These are phyloP conservation scores for Suillus decipiens DNA, from an alignment of 768 basidiomycete species.

Conservation along the genomic window DNA sequence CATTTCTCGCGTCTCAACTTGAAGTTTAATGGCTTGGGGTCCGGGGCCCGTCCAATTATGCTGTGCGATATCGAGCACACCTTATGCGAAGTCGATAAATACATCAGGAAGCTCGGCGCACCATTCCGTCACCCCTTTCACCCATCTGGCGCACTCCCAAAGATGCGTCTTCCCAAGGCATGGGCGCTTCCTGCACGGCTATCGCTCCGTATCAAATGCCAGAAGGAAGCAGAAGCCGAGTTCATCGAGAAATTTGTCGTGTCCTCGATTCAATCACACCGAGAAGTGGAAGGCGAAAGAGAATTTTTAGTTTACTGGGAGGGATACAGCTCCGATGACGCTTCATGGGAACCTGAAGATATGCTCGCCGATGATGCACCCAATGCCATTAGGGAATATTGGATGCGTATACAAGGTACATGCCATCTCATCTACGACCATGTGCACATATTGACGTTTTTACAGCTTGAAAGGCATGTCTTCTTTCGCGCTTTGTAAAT, in stretches of 20 bases:
- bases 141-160: constrained; percentile 27
- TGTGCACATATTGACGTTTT: background rate
- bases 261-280: constrained; percentile 39
- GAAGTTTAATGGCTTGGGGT: constrained; percentile 52
- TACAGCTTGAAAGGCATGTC: background rate
- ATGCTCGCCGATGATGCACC: constrained; percentile 53
- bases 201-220: constrained; percentile 43
- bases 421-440: background rate
- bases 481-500: background rate
- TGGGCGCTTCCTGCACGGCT: constrained; percentile 52
- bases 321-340: constrained; percentile 51
- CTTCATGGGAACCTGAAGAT: constrained; percentile 59
- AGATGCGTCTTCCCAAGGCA: constrained; percentile 48
- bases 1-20: constrained; percentile 65
- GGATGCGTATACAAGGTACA: constrained; percentile 20
- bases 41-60: constrained; percentile 50
- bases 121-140: constrained; percentile 42
- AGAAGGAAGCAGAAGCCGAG: constrained; percentile 30
- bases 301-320: constrained; percentile 57
- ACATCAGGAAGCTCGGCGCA: constrained; percentile 50
- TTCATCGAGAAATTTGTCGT: constrained; percentile 46
- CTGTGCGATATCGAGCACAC: constrained; percentile 78
- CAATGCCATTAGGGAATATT: constrained; percentile 42
- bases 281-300: constrained; percentile 34
- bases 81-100: constrained; percentile 80